Evolutionary conservation across 2,329 filamentous ascomycete species (phyloP).

Genomic region (Fusarium dimerum): DNA sequence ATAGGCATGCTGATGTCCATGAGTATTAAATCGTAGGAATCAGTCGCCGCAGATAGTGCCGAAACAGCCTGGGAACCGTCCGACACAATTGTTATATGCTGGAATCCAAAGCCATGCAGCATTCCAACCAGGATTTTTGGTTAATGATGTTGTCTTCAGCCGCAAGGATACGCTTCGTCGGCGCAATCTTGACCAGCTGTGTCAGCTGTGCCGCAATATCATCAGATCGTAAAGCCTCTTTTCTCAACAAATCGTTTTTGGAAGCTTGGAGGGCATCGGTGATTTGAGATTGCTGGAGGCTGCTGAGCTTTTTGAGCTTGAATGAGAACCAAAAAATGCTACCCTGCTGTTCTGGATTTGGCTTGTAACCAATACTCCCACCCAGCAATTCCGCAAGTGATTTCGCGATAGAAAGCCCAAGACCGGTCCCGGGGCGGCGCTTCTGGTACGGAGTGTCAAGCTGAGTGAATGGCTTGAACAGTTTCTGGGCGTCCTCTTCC

Average conservation of each 20-base stretch:
- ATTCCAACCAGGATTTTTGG: slow-evolving; percentile 91
- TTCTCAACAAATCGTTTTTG: slow-evolving; percentile 58
- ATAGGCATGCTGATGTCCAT: slow-evolving; percentile 99
- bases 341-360: slow-evolving; percentile 87
- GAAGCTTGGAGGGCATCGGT: slow-evolving; percentile 84
- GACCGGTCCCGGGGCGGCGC: slow-evolving; percentile 90
- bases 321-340: slow-evolving; percentile 97
- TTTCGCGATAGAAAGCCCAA: slow-evolving; percentile 94
- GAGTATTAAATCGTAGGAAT: slow-evolving; percentile 92
- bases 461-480: slow-evolving; percentile 55
- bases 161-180: slow-evolving; percentile 88
- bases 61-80: slow-evolving; percentile 94
- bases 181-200: slow-evolving; percentile 83
- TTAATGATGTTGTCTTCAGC: slow-evolving; percentile 98
- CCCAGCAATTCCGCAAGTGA: slow-evolving; percentile 94
- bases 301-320: slow-evolving; percentile 85
- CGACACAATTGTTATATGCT: slow-evolving; percentile 75
- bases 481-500: slow-evolving; percentile 87
- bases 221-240: slow-evolving; percentile 83
- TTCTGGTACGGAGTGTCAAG: slow-evolving; percentile 99
- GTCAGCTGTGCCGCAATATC: slow-evolving; percentile 84
- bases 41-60: slow-evolving; percentile 71
- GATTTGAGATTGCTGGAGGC: slow-evolving; percentile 90
- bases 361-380: slow-evolving; percentile 78
- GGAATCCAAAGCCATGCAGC: slow-evolving; percentile 74